Base-by-base conservation (phyloP, 2,329 filamentous ascomycete genomes). In the Magnaporthales sp. region DNA sequence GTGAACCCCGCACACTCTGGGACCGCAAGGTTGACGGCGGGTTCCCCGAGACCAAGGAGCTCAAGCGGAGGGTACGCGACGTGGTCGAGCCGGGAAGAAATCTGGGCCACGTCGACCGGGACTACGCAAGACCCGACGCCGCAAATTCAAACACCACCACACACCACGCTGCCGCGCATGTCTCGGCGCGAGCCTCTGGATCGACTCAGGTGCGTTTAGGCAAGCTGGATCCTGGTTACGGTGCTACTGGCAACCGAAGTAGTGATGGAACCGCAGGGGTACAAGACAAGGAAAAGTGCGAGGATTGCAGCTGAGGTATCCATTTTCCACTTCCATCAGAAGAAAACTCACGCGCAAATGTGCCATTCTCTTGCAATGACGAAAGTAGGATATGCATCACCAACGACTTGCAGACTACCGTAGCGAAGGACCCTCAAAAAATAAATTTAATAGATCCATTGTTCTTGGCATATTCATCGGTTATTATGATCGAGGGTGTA, bases 21-120 rank as follows among this genome's bases (percentile, higher is more conserved):
- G 92, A 98, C 80, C 86, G 95, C 69, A 96, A 93, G 76, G 75
- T 78, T 3, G 89, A 97, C 74, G 91, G 91, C 31, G 93, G 95
- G 0, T 99, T 99, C 77, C 95, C 94, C 68, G 93, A 97, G 79
- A 93, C 91, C 2, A 97, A 97, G 78, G 89, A 94, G 71, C 83
- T 97, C 60, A 97, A 98, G 80, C 88, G 92, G 68, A 84, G 89
- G 19, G 87, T 97, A 5, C 83, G 94, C 67, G 91, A 97, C 78
- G 83, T 91, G 65, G 88, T 97, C 71, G 89, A 95, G 73, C 94
- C 93, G 0, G 82, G 80, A 0, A 84, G 90, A 69, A 85, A 94
- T 73, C 79, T 97, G 66, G 94, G 94, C 0, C 94, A 98, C 78
- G 89, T 92, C 27, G 91, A 93, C 76, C 81, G 86, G 66, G 76